These are phyloP conservation scores for Tuber umbilicatum DNA, from an alignment of 495 filamentous ascomycete genomes.

Conservation along the genomic window DNA sequence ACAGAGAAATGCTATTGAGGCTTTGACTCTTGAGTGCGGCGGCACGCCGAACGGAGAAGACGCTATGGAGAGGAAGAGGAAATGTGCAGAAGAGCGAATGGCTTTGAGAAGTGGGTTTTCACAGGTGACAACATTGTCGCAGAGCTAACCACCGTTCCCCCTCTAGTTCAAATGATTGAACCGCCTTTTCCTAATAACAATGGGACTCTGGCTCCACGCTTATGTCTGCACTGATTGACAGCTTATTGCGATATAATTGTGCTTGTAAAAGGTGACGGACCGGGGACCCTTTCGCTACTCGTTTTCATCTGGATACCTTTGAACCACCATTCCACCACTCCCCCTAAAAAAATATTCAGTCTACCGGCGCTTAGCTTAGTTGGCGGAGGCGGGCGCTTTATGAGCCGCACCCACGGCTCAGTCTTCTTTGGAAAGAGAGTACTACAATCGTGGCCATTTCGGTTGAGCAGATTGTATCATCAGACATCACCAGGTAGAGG, in stretches of 20 bases:
- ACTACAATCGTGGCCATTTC: not conserved
- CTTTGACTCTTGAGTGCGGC: conserved; percentile 59
- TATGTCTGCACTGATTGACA: no score
- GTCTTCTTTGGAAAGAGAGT: not conserved
- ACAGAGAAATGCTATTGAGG: conserved; percentile 64
- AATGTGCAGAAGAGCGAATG: conserved; percentile 71
- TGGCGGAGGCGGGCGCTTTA: not conserved
- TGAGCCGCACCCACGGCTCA: not conserved
- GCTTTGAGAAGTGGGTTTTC: no score
- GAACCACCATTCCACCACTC: not conserved
- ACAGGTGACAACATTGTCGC: no score
- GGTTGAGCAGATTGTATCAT: not conserved
- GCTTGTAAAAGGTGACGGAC: not conserved
- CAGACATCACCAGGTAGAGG: not conserved
- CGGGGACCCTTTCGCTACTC: not conserved
- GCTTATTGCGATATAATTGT: no score
- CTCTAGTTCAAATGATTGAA: no score
- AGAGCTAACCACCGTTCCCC: no score
- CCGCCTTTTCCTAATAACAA: no score
- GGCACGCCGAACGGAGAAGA: conserved; percentile 64
- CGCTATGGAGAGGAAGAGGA: conserved; percentile 66
- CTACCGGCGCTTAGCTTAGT: not conserved
- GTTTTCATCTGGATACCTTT: not conserved
- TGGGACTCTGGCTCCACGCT: no score
- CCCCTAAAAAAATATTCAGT: not conserved